Evolutionary conservation across 2,329 filamentous ascomycete genomes (phyloP).

Genomic region (Aaosphaeria pasadenensis): DNA sequence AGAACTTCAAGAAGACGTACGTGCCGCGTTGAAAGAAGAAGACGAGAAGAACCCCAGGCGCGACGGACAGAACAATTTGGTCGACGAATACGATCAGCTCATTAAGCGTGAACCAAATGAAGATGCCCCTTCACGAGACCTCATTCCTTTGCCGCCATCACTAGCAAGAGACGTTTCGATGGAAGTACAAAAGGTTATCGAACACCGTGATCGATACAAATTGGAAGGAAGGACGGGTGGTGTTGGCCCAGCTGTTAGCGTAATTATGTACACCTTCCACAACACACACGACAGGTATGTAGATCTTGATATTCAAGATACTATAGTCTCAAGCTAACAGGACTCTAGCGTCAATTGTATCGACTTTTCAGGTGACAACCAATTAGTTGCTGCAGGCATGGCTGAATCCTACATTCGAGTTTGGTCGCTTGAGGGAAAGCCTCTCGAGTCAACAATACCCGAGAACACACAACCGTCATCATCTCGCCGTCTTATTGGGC

Average conservation of each 20-base stretch:
- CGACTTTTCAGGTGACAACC: constrained; percentile 90
- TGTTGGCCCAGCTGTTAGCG: constrained; percentile 76
- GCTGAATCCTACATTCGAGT: constrained; percentile 94
- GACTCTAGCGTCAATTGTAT: constrained; percentile 65
- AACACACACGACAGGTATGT: constrained; percentile 82
- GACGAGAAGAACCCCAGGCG: constrained; percentile 73
- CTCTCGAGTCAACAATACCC: constrained; percentile 64
- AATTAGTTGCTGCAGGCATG: constrained; percentile 83
- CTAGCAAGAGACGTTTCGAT: constrained; percentile 86
- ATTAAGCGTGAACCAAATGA: constrained; percentile 86
- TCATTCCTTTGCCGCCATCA: constrained; percentile 83
- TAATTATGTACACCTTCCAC: constrained; percentile 98
- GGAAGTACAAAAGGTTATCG: constrained; percentile 90
- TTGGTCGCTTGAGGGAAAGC: constrained; percentile 84
- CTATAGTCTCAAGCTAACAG: constrained; percentile 47
- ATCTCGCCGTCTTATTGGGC: constrained; percentile 78
- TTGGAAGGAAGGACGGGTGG: constrained; percentile 83
- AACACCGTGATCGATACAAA: constrained; percentile 87
- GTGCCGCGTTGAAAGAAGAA: constrained; percentile 81
- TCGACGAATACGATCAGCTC: constrained; percentile 84
- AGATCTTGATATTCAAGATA: neutral
- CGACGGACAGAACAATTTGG: constrained; percentile 67
- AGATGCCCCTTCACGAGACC: constrained; percentile 73
- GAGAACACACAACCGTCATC: constrained; percentile 59
- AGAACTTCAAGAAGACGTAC: constrained; percentile 79